Evolutionary conservation across 2,329 filamentous ascomycete genomes (phyloP).

Genomic region (Colletotrichum caudatum): DNA sequence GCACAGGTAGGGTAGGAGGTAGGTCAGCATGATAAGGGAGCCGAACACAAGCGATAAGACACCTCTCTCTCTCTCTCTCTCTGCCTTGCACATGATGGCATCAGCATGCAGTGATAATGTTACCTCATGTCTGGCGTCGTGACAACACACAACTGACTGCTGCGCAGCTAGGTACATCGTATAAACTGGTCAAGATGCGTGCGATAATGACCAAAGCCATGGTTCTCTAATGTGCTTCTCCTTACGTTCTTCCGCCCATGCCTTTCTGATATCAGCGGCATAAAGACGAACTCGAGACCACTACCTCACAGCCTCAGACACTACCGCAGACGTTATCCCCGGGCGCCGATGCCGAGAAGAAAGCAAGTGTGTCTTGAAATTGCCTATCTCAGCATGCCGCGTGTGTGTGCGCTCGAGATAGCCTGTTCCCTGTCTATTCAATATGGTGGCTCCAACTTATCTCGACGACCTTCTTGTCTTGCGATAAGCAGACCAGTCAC

Average conservation of each 20-base stretch:
- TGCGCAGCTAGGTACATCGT: neutral
- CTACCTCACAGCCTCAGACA: neutral
- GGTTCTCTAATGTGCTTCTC: neutral
- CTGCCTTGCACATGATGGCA: neutral
- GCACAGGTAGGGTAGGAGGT: too few relatives aligned
- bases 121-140: neutral
- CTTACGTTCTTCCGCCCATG: neutral
- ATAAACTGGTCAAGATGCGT: neutral
- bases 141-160: too few relatives aligned
- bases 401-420: slow-evolving; percentile 1
- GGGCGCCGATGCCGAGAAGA: neutral
- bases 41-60: slow-evolving; percentile 20
- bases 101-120: neutral
- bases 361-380: slow-evolving; percentile 10
- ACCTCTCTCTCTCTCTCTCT: neutral
- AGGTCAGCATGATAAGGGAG: slow-evolving; percentile 3
- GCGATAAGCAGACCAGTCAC: neutral
- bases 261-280: neutral
- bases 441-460: slow-evolving; percentile 4
- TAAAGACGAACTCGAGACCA: neutral
- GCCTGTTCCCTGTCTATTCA: slow-evolving; percentile 1
- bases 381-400: slow-evolving; percentile 17
- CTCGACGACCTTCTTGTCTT: neutral
- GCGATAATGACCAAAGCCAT: neutral
- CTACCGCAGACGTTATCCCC: too few relatives aligned